phyloP scores from a whole-genome alignment of 2,329 filamentous ascomycete species.

The Neoascochyta sp. region DNA sequence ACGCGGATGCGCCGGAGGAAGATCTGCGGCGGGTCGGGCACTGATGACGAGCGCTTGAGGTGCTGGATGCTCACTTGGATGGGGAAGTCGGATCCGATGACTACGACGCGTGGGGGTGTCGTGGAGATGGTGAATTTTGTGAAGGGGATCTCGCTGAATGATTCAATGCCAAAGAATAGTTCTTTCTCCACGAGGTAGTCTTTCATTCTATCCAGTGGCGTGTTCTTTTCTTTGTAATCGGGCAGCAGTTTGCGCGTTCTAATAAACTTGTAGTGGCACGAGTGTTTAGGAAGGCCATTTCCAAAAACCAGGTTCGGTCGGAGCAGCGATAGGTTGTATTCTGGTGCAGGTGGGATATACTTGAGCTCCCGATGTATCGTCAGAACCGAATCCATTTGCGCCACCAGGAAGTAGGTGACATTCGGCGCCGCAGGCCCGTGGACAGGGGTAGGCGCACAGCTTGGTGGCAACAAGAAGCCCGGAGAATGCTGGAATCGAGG shows the following conservation, averaged over 20 bases:
- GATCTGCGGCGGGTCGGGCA: conserved; percentile 18
- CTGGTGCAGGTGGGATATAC: conserved; percentile 8
- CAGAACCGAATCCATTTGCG: conserved; percentile 3
- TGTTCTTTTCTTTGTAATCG: conserved; percentile 13
- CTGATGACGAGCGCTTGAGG: conserved; percentile 22
- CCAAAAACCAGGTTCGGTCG: conserved; percentile 15
- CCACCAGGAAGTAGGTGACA: conserved; percentile 18
- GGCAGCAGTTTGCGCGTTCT: conserved; percentile 22
- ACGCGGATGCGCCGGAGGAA: conserved; percentile 23
- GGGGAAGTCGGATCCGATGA: conserved; percentile 13
- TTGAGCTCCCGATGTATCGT: conserved; percentile 11
- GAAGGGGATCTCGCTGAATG: conserved; percentile 18
- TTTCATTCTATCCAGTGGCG: conserved; percentile 18
- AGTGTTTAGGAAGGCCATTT: conserved; percentile 13
- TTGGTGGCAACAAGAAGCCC: conserved; percentile 18
- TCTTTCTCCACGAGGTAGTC: conserved; percentile 20
- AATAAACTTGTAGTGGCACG: conserved; percentile 18
- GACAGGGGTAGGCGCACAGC: too few species aligned
- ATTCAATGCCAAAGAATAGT: conserved; percentile 17
- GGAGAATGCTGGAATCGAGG: conserved; percentile 25
- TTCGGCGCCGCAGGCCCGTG: conserved; percentile 7
- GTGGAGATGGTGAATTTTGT: conserved; percentile 22
- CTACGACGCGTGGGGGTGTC: conserved; percentile 18
- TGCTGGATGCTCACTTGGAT: conserved; percentile 20
- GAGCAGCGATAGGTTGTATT: conserved; percentile 14